Percentiles rank a stretch among this genome's conserved stretches.
Conservation (phyloP, 306 rosid genomes). For the Parietaria judaica region DNA sequence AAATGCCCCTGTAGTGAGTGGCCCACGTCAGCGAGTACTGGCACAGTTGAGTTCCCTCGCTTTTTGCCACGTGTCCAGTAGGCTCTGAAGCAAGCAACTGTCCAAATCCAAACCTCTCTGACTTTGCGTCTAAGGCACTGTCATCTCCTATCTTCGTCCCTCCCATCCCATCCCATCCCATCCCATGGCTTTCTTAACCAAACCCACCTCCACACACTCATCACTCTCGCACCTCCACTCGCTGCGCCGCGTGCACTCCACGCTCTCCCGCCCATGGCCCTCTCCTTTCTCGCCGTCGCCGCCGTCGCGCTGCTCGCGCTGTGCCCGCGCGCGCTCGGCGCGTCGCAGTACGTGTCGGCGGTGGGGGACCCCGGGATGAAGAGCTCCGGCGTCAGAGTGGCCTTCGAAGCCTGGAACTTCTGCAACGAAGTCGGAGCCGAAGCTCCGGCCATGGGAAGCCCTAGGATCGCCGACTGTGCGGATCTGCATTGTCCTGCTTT, state of each 20-base stretch:
- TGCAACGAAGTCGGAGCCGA: slow-evolving; percentile 59
- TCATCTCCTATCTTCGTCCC: background rate
- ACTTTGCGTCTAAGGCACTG: slow-evolving; percentile 12
- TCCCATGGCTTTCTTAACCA: slow-evolving; percentile 3
- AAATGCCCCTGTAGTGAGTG: no score
- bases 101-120: background rate
- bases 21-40: background rate
- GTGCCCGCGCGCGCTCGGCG: slow-evolving; percentile 8
- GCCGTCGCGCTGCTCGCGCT: slow-evolving; percentile 11
- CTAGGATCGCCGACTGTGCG: slow-evolving; percentile 53
- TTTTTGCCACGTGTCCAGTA: background rate
- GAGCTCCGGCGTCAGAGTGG: slow-evolving; percentile 42
- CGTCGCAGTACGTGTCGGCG: slow-evolving; percentile 28
- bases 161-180: no score
- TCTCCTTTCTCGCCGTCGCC: slow-evolving; percentile 8
- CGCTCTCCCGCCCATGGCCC: background rate
- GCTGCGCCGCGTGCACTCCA: background rate
- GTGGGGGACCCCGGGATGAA: slow-evolving; percentile 54
- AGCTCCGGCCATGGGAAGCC: slow-evolving; percentile 56
- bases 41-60: background rate
- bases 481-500: slow-evolving; percentile 27
- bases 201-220: background rate
- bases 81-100: no score
- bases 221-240: background rate
- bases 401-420: slow-evolving; percentile 50